These are phyloP conservation scores for Lachnellula suecica DNA, from an alignment of 2,329 filamentous ascomycete genomes.

Conservation along the genomic window DNA sequence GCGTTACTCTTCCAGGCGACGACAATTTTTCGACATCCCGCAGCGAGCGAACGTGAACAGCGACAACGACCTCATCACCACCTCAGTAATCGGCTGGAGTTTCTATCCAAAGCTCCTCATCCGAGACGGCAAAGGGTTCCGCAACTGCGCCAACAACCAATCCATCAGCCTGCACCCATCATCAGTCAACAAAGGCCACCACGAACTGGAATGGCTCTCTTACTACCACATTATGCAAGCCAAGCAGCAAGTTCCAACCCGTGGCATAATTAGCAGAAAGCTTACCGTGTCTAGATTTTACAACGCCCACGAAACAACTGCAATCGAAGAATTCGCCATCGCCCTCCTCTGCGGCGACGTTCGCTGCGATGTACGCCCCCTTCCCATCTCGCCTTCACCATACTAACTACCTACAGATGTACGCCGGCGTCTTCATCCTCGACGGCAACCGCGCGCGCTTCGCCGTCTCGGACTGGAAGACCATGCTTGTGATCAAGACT, in stretches of 20 bases:
- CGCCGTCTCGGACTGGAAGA: constrained; percentile 83
- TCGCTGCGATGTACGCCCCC: constrained; percentile 69
- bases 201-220: constrained; percentile 76
- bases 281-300: constrained; percentile 56
- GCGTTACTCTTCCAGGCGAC: constrained; percentile 65
- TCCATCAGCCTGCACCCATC: constrained; percentile 82
- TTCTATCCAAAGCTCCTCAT: constrained; percentile 94
- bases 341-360: constrained; percentile 85
- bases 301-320: constrained; percentile 86
- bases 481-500: constrained; percentile 83
- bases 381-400: constrained; percentile 1
- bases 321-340: constrained; percentile 78
- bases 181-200: constrained; percentile 78
- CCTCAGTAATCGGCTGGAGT: constrained; percentile 85
- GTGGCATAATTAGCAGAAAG: constrained; percentile 5
- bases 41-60: constrained; percentile 73
- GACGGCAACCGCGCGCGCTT: constrained; percentile 88
- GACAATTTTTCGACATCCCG: constrained; percentile 78
- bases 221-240: constrained; percentile 99
- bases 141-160: constrained; percentile 92
- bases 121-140: constrained; percentile 81
- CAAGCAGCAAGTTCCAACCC: constrained; percentile 56
- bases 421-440: constrained; percentile 80
- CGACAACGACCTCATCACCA: constrained; percentile 74
- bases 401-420: constrained; percentile 57